Conservation (phyloP, 768 basidiomycete species). For the Xerocomellus amylosporus region DNA sequence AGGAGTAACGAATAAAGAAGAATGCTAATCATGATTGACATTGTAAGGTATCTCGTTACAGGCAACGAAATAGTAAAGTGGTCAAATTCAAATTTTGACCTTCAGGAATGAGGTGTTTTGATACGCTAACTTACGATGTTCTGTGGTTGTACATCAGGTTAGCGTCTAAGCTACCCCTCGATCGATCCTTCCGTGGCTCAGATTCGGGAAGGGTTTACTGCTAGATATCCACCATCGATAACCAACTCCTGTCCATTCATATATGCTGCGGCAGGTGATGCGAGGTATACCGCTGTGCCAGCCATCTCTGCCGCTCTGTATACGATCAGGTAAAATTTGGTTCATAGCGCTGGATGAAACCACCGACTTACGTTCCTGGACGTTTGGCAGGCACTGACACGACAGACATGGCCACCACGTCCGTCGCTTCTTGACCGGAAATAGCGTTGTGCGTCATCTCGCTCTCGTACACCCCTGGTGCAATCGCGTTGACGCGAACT, state of each 20-base stretch:
- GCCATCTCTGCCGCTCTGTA: constrained; percentile 69
- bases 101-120: not conserved
- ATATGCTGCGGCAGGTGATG: constrained; percentile 69
- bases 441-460: constrained; percentile 68
- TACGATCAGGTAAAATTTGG: not conserved
- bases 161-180: not conserved
- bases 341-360: not conserved
- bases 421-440: constrained; percentile 41
- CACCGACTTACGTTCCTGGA: constrained; percentile 59
- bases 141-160: not conserved
- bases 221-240: constrained; percentile 71
- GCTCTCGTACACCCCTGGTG: constrained; percentile 73
- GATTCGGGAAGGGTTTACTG: constrained; percentile 63
- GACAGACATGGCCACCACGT: constrained; percentile 59
- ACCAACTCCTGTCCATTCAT: constrained; percentile 76
- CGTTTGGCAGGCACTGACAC: constrained; percentile 58
- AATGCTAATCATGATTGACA: not conserved
- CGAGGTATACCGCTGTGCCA: constrained; percentile 73
- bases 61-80: not conserved
- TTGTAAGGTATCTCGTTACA: not conserved
- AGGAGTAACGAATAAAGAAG: not conserved
- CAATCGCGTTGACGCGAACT: constrained; percentile 70
- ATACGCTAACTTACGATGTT: not conserved
- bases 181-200: constrained; percentile 20
- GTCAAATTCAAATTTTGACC: not conserved